Evolutionary conservation across 2,329 filamentous ascomycete species (phyloP).

Genomic region (Onygenales sp.): DNA sequence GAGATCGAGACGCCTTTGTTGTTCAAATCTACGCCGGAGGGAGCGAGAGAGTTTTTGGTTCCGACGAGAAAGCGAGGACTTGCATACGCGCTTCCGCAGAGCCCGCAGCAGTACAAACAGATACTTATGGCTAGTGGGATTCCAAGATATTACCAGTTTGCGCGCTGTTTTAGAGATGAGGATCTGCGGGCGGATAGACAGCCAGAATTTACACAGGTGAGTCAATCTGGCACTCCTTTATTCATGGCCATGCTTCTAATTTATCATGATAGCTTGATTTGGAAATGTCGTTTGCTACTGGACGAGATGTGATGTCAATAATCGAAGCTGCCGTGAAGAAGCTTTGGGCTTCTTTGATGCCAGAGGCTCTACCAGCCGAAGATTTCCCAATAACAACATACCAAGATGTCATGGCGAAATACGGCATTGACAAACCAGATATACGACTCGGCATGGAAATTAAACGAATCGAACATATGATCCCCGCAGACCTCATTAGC

Average conservation of each 20-base stretch:
- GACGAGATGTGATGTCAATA: constrained; percentile 57
- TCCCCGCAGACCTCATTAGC: constrained; percentile 54
- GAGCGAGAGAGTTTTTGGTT: constrained; percentile 87
- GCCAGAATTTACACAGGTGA: constrained; percentile 88
- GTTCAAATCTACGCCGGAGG: constrained; percentile 96
- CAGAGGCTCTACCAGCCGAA: constrained; percentile 30
- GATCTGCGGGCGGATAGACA: constrained; percentile 86
- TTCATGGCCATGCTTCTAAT: background rate
- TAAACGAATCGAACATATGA: constrained; percentile 51
- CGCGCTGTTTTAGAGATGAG: constrained; percentile 90
- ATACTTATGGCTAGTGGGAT: constrained; percentile 90
- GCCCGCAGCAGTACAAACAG: constrained; percentile 97
- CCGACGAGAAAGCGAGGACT: constrained; percentile 67
- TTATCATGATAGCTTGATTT: constrained; percentile 60
- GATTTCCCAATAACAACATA: constrained; percentile 59
- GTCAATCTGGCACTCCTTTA: constrained; percentile 3
- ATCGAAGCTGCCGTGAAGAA: constrained; percentile 43
- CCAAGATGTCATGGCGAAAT: constrained; percentile 63
- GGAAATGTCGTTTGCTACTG: constrained; percentile 79
- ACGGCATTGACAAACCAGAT: constrained; percentile 90
- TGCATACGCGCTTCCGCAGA: constrained; percentile 89
- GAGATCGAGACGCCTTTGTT: constrained; percentile 88
- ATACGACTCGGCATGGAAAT: constrained; percentile 65
- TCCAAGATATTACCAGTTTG: constrained; percentile 79
- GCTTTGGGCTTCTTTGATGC: constrained; percentile 45